Conservation (phyloP, 2,329 filamentous ascomycete species). For the Didymella glomerata region DNA sequence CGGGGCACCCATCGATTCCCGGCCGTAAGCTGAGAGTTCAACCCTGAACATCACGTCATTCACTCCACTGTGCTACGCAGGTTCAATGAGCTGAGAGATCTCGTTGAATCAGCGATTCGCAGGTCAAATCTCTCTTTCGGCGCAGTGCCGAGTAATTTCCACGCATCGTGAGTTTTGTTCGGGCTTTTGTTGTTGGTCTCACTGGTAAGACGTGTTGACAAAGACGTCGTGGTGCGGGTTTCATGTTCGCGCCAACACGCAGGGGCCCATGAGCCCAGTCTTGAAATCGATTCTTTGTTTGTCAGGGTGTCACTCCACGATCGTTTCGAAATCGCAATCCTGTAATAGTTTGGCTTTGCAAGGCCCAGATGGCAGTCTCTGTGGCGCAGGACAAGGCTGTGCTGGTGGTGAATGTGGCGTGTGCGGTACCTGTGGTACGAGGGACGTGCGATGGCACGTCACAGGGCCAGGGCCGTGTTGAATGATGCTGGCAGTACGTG, state of each 20-base stretch:
- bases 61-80: slow-evolving; percentile 16
- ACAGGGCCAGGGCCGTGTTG: neutral
- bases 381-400: slow-evolving; percentile 15
- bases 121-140: neutral
- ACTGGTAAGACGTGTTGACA: neutral
- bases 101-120: neutral
- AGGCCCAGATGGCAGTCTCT: neutral
- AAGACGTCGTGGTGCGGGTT: neutral
- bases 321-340: neutral
- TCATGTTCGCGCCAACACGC: neutral
- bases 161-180: neutral
- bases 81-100: neutral
- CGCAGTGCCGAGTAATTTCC: neutral
- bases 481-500: neutral
- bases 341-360: slow-evolving; percentile 8
- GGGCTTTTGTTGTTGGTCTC: neutral
- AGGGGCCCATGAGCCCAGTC: slow-evolving; percentile 1
- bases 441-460: neutral
- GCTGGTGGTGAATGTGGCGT: neutral
- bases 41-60: slow-evolving; percentile 11
- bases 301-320: neutral
- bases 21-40: slow-evolving; percentile 2
- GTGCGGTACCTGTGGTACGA: too few relatives aligned
- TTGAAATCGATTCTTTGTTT: slow-evolving; percentile 1
- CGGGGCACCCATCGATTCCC: slow-evolving; percentile 18